These are phyloP conservation scores for Blastobotrys ciferrii DNA, from an alignment of 1,139 yeast genomes.

Conservation along the genomic window DNA sequence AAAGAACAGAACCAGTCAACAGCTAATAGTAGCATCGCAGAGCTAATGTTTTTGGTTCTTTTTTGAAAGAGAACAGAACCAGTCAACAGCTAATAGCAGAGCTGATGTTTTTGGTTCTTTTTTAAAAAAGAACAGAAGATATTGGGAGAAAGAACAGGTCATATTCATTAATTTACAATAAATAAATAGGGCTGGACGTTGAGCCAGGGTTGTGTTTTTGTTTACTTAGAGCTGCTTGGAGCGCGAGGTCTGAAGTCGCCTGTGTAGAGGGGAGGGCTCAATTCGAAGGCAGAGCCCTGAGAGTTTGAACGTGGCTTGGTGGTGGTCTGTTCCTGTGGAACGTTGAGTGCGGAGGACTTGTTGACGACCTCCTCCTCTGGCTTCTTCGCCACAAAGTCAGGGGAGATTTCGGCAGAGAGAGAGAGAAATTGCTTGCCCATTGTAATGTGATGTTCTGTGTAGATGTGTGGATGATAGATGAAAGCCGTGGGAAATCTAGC, in stretches of 20 bases:
- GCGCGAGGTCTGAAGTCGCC: slow-evolving; percentile 27
- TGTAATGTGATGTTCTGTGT: slow-evolving; percentile 7
- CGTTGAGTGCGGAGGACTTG: slow-evolving; percentile 1
- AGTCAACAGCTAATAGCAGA: too few relatives aligned
- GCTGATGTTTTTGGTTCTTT: too few relatives aligned
- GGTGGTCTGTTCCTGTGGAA: neutral
- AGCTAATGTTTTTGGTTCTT: too few relatives aligned
- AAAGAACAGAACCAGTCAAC: too few relatives aligned
- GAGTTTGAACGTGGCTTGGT: slow-evolving; percentile 22
- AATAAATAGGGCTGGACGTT: neutral
- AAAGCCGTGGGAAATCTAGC: neutral
- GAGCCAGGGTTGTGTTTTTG: too few relatives aligned
- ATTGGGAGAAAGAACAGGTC: neutral
- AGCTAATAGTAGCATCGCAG: too few relatives aligned
- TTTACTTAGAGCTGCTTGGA: neutral
- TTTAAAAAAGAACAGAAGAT: neutral
- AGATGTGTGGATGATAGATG: neutral
- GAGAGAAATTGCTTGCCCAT: slow-evolving; percentile 20
- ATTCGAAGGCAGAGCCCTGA: slow-evolving; percentile 21
- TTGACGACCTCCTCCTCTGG: too few relatives aligned
- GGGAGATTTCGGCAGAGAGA: slow-evolving; percentile 25
- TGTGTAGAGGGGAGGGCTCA: slow-evolving; percentile 26
- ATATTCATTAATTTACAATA: too few relatives aligned
- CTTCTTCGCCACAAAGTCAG: slow-evolving; percentile 20
- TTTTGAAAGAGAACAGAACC: too few relatives aligned